Percentiles rank a stretch among this genome's conserved stretches.
These are phyloP conservation scores for Adansonia digitata DNA, from an alignment of 345 rosid genomes.

Conservation along the genomic window DNA sequence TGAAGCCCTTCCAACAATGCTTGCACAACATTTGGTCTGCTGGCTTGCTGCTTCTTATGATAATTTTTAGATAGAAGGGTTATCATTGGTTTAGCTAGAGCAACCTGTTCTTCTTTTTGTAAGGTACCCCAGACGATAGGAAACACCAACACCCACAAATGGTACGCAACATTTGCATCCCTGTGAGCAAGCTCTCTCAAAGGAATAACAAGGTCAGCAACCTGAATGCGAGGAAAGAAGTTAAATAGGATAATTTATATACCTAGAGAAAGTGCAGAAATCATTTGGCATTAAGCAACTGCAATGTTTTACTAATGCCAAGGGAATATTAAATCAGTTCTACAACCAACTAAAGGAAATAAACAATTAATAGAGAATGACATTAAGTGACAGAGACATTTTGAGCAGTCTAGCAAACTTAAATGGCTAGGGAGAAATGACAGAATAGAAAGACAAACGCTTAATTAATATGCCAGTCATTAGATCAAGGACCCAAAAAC, in stretches of 20 bases:
- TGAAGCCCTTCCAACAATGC: slow-evolving; percentile 98
- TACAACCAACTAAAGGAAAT: neutral
- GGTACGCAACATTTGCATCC: slow-evolving; percentile 95
- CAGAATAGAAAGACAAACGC: neutral
- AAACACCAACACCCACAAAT: slow-evolving; percentile 96
- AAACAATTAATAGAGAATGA: neutral
- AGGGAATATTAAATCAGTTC: neutral
- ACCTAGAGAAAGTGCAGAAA: neutral
- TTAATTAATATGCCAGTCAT: neutral
- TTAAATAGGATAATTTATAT: slow-evolving; percentile 2
- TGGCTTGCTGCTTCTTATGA: slow-evolving; percentile 94
- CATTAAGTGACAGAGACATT: neutral
- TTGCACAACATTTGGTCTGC: slow-evolving; percentile 97
- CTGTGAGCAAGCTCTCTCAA: slow-evolving; percentile 92
- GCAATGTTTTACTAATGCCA: neutral
- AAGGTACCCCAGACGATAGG: slow-evolving; percentile 97
- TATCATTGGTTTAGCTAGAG: slow-evolving; percentile 89
- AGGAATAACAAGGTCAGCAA: slow-evolving; percentile 83
- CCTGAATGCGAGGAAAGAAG: slow-evolving; percentile 37
- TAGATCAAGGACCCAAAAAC: slow-evolving; percentile 11
- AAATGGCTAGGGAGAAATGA: neutral
- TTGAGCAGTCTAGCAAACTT: neutral
- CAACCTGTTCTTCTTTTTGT: slow-evolving; percentile 79
- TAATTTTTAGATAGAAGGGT: slow-evolving; percentile 80
- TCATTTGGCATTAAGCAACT: neutral